Evolutionary conservation across 805 yeast species (phyloP).

Genomic region (Limtongozyma cylindracea): DNA sequence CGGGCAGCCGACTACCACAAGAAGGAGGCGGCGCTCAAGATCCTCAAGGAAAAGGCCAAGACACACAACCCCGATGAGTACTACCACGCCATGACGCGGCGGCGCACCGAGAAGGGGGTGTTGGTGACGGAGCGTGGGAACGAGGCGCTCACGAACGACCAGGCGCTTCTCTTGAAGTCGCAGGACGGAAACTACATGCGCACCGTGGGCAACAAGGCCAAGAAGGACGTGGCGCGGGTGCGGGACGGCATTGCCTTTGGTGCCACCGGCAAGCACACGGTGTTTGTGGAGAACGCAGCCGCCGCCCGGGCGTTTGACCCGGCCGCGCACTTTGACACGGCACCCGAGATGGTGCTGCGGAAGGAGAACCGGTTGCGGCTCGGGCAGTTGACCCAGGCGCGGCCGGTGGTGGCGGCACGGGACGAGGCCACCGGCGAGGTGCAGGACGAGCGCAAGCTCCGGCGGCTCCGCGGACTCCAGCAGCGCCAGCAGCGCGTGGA

Average conservation of each 20-base stretch:
- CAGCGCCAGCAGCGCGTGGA: conserved; percentile 43
- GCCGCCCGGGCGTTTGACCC: conserved; percentile 36
- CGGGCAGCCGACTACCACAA: conserved; percentile 31
- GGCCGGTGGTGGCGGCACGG: conserved; percentile 4
- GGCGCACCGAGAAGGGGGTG: conserved; percentile 50
- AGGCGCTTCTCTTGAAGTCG: conserved; percentile 61
- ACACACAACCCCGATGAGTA: conserved; percentile 84
- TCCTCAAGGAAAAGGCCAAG: conserved; percentile 45
- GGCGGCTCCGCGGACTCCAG: conserved; percentile 32
- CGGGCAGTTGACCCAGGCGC: conserved; percentile 25
- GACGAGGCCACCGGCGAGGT: conserved; percentile 3
- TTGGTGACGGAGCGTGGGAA: conserved; percentile 38
- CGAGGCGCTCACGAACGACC: conserved; percentile 31
- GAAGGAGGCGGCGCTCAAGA: conserved; percentile 38
- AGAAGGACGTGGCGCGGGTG: conserved; percentile 35
- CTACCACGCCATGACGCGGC: conserved; percentile 74
- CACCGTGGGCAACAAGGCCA: conserved; percentile 43
- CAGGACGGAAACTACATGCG: conserved; percentile 79
- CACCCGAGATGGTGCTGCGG: conserved; percentile 27
- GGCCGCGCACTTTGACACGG: conserved; percentile 46
- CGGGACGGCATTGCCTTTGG: conserved; percentile 20
- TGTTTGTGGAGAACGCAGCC: conserved; percentile 46
- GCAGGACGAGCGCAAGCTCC: conserved; percentile 26
- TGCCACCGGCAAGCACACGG: conserved; percentile 55
- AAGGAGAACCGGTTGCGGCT: conserved; percentile 48